phyloP scores from a whole-genome alignment of 2,329 filamentous ascomycete species.

The Fusarium lateritium region DNA sequence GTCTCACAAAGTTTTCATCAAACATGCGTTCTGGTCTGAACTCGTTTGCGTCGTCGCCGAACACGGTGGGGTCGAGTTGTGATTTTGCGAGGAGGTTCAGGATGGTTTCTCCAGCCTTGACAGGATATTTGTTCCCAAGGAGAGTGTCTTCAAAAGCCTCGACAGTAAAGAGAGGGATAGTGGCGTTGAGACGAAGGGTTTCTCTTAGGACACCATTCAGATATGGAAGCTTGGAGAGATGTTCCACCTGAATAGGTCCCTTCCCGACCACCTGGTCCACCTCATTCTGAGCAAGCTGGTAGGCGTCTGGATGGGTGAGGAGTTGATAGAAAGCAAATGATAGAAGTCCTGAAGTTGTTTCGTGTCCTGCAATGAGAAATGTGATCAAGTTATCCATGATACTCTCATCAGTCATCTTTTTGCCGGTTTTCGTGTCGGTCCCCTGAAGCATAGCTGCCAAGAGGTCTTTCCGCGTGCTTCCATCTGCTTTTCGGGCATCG shows the following conservation, averaged over 20 bases:
- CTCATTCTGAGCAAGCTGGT: slow-evolving; percentile 74
- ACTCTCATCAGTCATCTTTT: slow-evolving; percentile 71
- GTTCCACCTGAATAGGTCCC: slow-evolving; percentile 69
- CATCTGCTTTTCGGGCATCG: slow-evolving; percentile 68
- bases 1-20: slow-evolving; percentile 73
- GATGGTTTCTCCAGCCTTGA: slow-evolving; percentile 67
- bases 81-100: slow-evolving; percentile 64
- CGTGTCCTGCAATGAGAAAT: slow-evolving; percentile 78
- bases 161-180: slow-evolving; percentile 71
- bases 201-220: slow-evolving; percentile 75
- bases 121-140: slow-evolving; percentile 72
- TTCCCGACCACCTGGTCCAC: slow-evolving; percentile 75
- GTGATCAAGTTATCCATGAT: slow-evolving; percentile 81
- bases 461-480: slow-evolving; percentile 73
- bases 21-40: slow-evolving; percentile 82
- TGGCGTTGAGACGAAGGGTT: slow-evolving; percentile 73
- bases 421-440: slow-evolving; percentile 75
- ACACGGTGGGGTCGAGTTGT: slow-evolving; percentile 75
- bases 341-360: slow-evolving; percentile 77
- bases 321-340: slow-evolving; percentile 77
- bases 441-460: slow-evolving; percentile 78
- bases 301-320: slow-evolving; percentile 71
- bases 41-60: slow-evolving; percentile 73
- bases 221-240: slow-evolving; percentile 76
- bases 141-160: slow-evolving; percentile 67